Percentiles rank a stretch among this genome's conserved stretches.
Evolutionary conservation across 495 filamentous ascomycete species (phyloP).

Genomic region (Neurospora hispaniola): DNA sequence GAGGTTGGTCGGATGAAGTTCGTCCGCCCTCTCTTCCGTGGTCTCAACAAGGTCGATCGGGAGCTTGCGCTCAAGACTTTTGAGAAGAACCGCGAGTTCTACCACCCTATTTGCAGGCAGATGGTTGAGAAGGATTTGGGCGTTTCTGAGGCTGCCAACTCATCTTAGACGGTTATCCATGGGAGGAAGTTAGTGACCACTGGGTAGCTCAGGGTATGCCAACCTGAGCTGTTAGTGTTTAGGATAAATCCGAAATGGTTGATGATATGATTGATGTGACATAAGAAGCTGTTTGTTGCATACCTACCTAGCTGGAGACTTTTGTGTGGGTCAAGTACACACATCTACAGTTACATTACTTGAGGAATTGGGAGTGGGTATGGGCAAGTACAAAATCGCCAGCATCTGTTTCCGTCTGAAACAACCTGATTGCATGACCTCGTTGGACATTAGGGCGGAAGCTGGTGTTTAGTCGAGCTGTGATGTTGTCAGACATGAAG

Average conservation of each 20-base stretch:
- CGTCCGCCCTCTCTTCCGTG: constrained; percentile 70
- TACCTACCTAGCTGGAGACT: neutral
- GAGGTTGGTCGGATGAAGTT: constrained; percentile 94
- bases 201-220: neutral
- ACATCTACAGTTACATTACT: neutral
- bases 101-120: constrained; percentile 84
- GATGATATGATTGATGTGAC: neutral
- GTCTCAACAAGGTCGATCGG: constrained; percentile 60
- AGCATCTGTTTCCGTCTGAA: neutral
- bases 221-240: neutral
- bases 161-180: neutral
- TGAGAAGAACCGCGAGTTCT: constrained; percentile 77
- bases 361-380: neutral
- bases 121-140: constrained; percentile 77
- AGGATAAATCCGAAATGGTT: neutral
- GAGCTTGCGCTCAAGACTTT: constrained; percentile 72
- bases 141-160: constrained; percentile 8
- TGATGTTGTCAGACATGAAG: neutral
- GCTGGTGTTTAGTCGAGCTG: neutral
- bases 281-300: neutral
- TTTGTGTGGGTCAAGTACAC: neutral
- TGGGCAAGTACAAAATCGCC: neutral
- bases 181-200: neutral
- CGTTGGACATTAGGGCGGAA: neutral
- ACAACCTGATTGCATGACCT: neutral